Evolutionary conservation across 176 grass and related monocot genomes (phyloP).

Genomic region (maize (Zea mays)): Zm-B73-REFERENCE-NAM-5.0 NC_050100.1:36720001-36720500

Average conservation of each 20-base stretch:
- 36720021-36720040: background rate
- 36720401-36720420: background rate
- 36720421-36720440: background rate
- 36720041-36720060: conserved; percentile 2
- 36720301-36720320: conserved; percentile 18
- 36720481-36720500: conserved; percentile 8
- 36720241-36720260: background rate
- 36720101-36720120: conserved; percentile 15
- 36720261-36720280: background rate
- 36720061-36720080: conserved; percentile 14
- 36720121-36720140: background rate
- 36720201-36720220: conserved; percentile 1
- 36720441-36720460: no score
- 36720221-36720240: conserved; percentile 10
- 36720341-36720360: no score
- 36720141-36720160: background rate
- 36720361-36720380: no score
- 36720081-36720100: background rate
- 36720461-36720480: background rate
- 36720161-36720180: background rate
- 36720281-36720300: background rate
- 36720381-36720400: no score
- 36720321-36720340: no score
- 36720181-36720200: conserved; percentile 15
- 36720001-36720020: conserved; percentile 14